Conservation (phyloP, 768 basidiomycete species). For the Kwoniella heveanensis region DNA sequence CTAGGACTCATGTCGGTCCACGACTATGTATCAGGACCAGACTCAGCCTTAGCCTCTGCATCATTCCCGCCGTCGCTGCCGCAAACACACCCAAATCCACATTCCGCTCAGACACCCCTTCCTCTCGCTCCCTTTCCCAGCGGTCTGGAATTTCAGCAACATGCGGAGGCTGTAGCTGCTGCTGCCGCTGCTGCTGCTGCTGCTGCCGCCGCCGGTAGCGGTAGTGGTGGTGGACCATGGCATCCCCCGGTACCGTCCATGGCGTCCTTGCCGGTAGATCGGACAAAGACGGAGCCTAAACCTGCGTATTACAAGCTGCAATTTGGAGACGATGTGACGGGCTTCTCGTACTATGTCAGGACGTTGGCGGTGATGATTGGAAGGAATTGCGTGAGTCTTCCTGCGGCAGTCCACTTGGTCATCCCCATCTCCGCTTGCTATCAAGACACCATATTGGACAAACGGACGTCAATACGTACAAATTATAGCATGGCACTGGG, state of each 20-base stretch:
- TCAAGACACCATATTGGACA: no score
- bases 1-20: slow-evolving; percentile 2
- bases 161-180: background rate
- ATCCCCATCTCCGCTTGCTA: no score
- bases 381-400: slow-evolving; percentile 58
- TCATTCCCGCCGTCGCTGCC: slow-evolving; percentile 2
- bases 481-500: no score
- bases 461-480: no score
- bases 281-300: slow-evolving; percentile 52
- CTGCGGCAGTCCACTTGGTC: no score
- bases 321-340: slow-evolving; percentile 52
- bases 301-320: slow-evolving; percentile 56
- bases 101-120: background rate
- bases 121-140: background rate
- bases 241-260: slow-evolving; percentile 44
- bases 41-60: background rate
- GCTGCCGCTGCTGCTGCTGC: background rate
- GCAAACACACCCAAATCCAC: no score
- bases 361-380: slow-evolving; percentile 93
- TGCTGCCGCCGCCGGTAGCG: background rate
- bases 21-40: background rate
- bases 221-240: slow-evolving; percentile 36
- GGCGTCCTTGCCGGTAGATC: slow-evolving; percentile 50
- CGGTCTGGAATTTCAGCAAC: background rate
- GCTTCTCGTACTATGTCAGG: slow-evolving; percentile 95